These are phyloP conservation scores for Aleurites moluccanus DNA, from an alignment of 441 rosid species.

Conservation along the genomic window DNA sequence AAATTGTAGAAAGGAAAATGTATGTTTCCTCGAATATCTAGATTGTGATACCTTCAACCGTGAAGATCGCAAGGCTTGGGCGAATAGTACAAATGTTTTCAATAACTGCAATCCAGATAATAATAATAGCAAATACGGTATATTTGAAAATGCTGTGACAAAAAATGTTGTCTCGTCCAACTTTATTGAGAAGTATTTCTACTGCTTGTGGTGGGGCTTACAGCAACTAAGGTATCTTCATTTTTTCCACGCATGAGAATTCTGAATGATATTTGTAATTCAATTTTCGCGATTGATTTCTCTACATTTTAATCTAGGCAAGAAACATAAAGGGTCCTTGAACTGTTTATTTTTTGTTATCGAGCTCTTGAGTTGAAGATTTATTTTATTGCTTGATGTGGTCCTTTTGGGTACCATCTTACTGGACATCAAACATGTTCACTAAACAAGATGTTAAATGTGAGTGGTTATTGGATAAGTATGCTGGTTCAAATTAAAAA, in stretches of 20 bases:
- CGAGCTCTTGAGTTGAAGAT: background rate
- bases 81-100: constrained; percentile 62
- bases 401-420: background rate
- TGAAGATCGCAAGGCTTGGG: constrained; percentile 47
- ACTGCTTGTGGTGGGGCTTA: constrained; percentile 98
- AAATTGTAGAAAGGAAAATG: constrained; percentile 49
- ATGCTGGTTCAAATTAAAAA: background rate
- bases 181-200: constrained; percentile 73
- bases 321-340: background rate
- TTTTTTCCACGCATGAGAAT: constrained; percentile 13
- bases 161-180: constrained; percentile 60
- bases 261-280: constrained; percentile 4
- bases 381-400: background rate
- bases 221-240: constrained; percentile 77
- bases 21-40: constrained; percentile 59
- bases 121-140: constrained; percentile 49
- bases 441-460: background rate
- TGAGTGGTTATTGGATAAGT: background rate
- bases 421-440: background rate
- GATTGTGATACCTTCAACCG: constrained; percentile 58
- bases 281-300: background rate
- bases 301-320: background rate
- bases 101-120: constrained; percentile 52
- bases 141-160: constrained; percentile 63
- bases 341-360: background rate